These are phyloP conservation scores for Lichtheimia ramosa DNA, from an alignment of 371 early-diverging fungal genomes.

Conservation along the genomic window DNA sequence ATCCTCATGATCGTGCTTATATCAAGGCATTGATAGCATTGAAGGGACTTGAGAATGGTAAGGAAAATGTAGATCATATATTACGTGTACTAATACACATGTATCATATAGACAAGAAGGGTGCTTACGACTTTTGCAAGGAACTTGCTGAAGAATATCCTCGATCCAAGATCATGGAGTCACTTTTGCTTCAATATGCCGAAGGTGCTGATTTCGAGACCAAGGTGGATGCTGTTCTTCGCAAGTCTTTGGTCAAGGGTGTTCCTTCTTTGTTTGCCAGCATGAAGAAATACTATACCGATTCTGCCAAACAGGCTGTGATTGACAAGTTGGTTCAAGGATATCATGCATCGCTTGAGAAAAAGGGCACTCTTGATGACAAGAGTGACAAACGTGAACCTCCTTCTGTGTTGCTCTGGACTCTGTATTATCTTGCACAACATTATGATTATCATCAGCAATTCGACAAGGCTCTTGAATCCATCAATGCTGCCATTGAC, in stretches of 20 bases:
- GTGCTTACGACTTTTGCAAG: conserved; percentile 41
- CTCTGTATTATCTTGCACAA: conserved; percentile 86
- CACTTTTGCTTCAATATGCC: conserved; percentile 73
- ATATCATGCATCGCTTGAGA: conserved; percentile 58
- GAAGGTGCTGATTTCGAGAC: conserved; percentile 71
- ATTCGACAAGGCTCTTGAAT: conserved; percentile 65
- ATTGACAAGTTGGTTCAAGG: conserved; percentile 67
- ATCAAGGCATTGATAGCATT: conserved; percentile 64
- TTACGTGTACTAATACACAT: not conserved
- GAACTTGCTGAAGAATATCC: conserved; percentile 75
- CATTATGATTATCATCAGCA: conserved; percentile 77
- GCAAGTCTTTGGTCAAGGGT: conserved; percentile 81
- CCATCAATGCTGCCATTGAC: conserved; percentile 81
- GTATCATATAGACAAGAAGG: conserved; percentile 16
- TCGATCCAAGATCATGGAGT: conserved; percentile 77
- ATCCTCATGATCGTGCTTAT: conserved; percentile 80
- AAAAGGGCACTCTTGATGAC: conserved; percentile 43
- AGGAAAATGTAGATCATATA: not conserved
- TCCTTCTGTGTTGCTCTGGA: conserved; percentile 86
- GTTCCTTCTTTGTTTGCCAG: conserved; percentile 89
- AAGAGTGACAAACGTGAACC: conserved; percentile 60
- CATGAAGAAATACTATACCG: conserved; percentile 71
- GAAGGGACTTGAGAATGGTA: conserved; percentile 40
- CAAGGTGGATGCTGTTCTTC: conserved; percentile 65
- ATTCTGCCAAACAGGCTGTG: conserved; percentile 65